Evolutionary conservation across 1,284 basidiomycete genomes (phyloP).

Genomic region (Vanrija sp.): DNA sequence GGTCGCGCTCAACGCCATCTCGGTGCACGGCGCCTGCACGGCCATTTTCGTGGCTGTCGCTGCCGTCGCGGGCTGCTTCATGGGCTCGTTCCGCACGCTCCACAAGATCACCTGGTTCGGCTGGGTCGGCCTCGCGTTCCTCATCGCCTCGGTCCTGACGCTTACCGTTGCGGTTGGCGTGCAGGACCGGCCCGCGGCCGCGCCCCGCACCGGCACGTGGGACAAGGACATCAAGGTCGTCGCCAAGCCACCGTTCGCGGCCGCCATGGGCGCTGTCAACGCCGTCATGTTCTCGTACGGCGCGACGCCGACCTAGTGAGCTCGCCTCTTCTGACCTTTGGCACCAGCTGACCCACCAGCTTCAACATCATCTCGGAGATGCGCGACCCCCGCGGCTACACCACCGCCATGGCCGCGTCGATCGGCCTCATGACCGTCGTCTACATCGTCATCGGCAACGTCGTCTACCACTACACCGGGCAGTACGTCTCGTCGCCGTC

Average conservation of each 20-base stretch:
- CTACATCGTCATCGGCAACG: slow-evolving; percentile 33
- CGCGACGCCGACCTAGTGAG: slow-evolving; percentile 17
- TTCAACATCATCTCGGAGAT: slow-evolving; percentile 30
- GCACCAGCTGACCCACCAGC: slow-evolving; percentile 11
- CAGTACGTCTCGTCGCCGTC: slow-evolving; percentile 45
- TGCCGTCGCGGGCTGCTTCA: slow-evolving; percentile 26
- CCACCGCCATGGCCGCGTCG: slow-evolving; percentile 29
- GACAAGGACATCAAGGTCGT: slow-evolving; percentile 29
- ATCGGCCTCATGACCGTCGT: slow-evolving; percentile 37
- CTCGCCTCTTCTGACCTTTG: too few species aligned
- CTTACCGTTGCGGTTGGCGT: slow-evolving; percentile 47
- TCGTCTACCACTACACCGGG: slow-evolving; percentile 37
- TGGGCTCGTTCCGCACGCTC: slow-evolving; percentile 43
- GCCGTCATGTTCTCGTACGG: slow-evolving; percentile 42
- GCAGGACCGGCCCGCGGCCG: slow-evolving; percentile 37
- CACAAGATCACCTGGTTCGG: slow-evolving; percentile 45
- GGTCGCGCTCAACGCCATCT: slow-evolving; percentile 48
- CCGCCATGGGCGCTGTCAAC: slow-evolving; percentile 43
- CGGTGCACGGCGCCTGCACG: slow-evolving; percentile 41
- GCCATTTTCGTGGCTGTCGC: slow-evolving; percentile 41
- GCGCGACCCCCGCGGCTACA: slow-evolving; percentile 31
- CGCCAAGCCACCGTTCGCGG: slow-evolving; percentile 30
- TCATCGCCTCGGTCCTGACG: slow-evolving; percentile 41
- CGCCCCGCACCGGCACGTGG: slow-evolving; percentile 30
- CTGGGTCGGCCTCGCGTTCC: slow-evolving; percentile 36